Conservation (phyloP, 352 stramenopile genomes). For the Pythium insidiosum region DNA sequence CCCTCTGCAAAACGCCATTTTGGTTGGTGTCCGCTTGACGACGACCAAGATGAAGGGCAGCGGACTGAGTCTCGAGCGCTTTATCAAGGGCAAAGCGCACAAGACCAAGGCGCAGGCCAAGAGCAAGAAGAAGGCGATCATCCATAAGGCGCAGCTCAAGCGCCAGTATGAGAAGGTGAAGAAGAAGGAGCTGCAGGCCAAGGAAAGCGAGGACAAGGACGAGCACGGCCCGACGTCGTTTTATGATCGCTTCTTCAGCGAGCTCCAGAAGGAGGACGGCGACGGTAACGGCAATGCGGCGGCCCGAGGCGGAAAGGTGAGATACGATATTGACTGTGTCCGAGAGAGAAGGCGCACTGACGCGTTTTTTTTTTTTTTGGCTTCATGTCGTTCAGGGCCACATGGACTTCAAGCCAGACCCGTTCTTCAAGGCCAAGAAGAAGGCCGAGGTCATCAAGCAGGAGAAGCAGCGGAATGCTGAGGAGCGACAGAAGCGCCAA, state of each 20-base stretch:
- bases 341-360: background rate
- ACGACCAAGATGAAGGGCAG: slow-evolving; percentile 53
- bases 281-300: slow-evolving; percentile 5
- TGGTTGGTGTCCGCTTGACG: no score
- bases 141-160: slow-evolving; percentile 71
- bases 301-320: background rate
- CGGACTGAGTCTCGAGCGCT: slow-evolving; percentile 78
- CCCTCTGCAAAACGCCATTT: no score
- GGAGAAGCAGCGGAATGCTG: slow-evolving; percentile 31
- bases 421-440: slow-evolving; percentile 82
- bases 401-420: slow-evolving; percentile 48
- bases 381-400: slow-evolving; percentile 2
- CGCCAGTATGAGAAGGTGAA: slow-evolving; percentile 82
- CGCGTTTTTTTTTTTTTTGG: no score
- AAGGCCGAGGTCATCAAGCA: slow-evolving; percentile 46
- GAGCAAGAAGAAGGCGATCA: slow-evolving; percentile 78
- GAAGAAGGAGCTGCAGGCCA: slow-evolving; percentile 30
- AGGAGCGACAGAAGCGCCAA: slow-evolving; percentile 45
- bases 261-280: slow-evolving; percentile 32
- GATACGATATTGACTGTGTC: background rate
- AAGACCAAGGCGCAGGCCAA: slow-evolving; percentile 70
- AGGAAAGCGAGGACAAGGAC: slow-evolving; percentile 1
- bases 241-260: slow-evolving; percentile 74
- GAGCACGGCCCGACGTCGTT: slow-evolving; percentile 38
- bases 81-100: slow-evolving; percentile 81